Conservation (phyloP, 2,329 filamentous ascomycete genomes). For the Aciculosporium take region DNA sequence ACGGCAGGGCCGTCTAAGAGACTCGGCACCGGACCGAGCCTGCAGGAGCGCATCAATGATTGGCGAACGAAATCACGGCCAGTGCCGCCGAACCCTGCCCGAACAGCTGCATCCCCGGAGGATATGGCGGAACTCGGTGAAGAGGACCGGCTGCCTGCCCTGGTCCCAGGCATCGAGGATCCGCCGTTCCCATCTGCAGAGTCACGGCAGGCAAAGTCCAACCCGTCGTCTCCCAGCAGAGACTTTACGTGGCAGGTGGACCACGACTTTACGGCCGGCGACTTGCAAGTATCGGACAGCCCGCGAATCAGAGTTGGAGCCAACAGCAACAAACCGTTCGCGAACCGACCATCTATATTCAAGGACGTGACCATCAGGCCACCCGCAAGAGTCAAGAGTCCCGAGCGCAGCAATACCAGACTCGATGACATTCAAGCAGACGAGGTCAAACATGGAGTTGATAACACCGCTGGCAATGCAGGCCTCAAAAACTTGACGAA, state of each 20-base stretch:
- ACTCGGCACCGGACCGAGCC: not conserved
- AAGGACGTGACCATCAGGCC: slow-evolving; percentile 18
- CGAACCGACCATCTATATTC: slow-evolving; percentile 17
- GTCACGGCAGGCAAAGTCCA: not conserved
- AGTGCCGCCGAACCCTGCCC: not conserved
- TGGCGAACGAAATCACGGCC: slow-evolving; percentile 5
- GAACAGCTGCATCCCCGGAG: not conserved
- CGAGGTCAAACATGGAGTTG: slow-evolving; percentile 23
- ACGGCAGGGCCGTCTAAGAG: not conserved
- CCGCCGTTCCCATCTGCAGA: slow-evolving; percentile 22
- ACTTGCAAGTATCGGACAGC: slow-evolving; percentile 41
- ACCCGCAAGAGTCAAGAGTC: slow-evolving; percentile 14
- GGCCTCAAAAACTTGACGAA: not conserved
- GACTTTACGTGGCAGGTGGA: slow-evolving; percentile 43
- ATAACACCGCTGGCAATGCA: slow-evolving; percentile 8
- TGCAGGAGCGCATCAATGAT: slow-evolving; percentile 6
- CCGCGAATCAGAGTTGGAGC: slow-evolving; percentile 31
- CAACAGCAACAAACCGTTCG: slow-evolving; percentile 20
- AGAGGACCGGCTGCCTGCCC: slow-evolving; percentile 21
- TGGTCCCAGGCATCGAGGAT: slow-evolving; percentile 25
- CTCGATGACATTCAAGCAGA: slow-evolving; percentile 30
- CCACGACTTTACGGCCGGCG: slow-evolving; percentile 41
- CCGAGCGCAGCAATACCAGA: slow-evolving; percentile 24
- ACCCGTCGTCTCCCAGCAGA: slow-evolving; percentile 30
- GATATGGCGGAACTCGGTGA: slow-evolving; percentile 13